Conservation (phyloP, 2,329 filamentous ascomycete species). For the Pseudocercospora vitis region DNA sequence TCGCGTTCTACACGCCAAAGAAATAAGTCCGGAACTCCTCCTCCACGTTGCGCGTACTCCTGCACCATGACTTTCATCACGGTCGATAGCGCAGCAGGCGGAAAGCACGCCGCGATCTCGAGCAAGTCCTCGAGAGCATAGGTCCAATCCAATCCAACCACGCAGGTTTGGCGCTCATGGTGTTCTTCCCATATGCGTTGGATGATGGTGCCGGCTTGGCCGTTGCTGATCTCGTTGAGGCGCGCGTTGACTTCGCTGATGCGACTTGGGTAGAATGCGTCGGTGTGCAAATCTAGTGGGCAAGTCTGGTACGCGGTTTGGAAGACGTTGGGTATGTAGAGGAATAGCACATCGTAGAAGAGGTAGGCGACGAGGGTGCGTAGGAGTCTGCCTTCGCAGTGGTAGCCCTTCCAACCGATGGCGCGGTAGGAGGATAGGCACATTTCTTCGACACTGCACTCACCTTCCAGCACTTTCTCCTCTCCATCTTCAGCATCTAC, state of each 20-base stretch:
- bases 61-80: slow-evolving; percentile 94
- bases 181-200: slow-evolving; percentile 67
- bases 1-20: slow-evolving; percentile 65
- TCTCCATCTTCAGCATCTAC: slow-evolving; percentile 12
- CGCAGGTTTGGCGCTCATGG: slow-evolving; percentile 70
- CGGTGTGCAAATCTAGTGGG: slow-evolving; percentile 87
- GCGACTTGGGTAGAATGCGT: slow-evolving; percentile 85
- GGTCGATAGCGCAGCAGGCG: slow-evolving; percentile 74
- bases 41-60: slow-evolving; percentile 83
- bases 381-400: slow-evolving; percentile 86
- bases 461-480: slow-evolving; percentile 48
- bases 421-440: slow-evolving; percentile 82
- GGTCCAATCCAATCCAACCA: slow-evolving; percentile 90
- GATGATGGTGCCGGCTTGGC: slow-evolving; percentile 67
- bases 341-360: slow-evolving; percentile 89
- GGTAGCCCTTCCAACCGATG: slow-evolving; percentile 90
- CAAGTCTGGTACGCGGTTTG: slow-evolving; percentile 94
- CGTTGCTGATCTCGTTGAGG: slow-evolving; percentile 83
- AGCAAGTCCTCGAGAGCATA: slow-evolving; percentile 76
- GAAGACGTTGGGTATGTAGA: slow-evolving; percentile 94
- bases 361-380: slow-evolving; percentile 82
- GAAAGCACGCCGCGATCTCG: slow-evolving; percentile 76
- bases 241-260: slow-evolving; percentile 85
- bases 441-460: slow-evolving; percentile 92
- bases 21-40: slow-evolving; percentile 89